These are phyloP conservation scores for Fusarium newnesense DNA, from an alignment of 2,329 filamentous ascomycete species.

Conservation along the genomic window DNA sequence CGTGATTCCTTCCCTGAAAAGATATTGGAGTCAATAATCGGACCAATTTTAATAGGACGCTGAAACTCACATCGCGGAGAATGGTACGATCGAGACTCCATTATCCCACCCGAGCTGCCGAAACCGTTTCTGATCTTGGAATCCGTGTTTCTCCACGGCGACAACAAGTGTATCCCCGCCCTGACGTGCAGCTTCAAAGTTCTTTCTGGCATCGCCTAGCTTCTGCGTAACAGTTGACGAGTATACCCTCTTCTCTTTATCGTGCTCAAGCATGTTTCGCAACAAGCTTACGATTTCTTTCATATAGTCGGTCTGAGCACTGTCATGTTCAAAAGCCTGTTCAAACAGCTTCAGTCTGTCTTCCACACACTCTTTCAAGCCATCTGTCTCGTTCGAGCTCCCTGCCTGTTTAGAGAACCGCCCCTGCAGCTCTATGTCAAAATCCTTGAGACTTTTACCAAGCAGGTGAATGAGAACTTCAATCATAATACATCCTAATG, in stretches of 20 bases:
- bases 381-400: too few relatives aligned
- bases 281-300: neutral
- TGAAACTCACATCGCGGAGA: neutral
- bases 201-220: neutral
- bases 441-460: neutral
- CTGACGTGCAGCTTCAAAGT: neutral
- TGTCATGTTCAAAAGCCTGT: neutral
- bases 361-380: too few relatives aligned
- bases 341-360: neutral
- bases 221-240: neutral
- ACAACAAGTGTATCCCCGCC: neutral
- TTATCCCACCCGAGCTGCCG: neutral
- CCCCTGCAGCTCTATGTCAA: neutral
- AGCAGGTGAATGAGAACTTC: neutral
- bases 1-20: neutral
- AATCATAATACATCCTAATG: neutral
- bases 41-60: neutral
- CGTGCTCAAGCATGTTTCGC: neutral
- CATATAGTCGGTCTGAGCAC: neutral
- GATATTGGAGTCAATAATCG: neutral
- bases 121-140: neutral
- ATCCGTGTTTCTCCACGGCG: neutral
- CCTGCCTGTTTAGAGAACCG: too few relatives aligned
- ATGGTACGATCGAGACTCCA: neutral
- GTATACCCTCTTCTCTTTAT: neutral